These are phyloP conservation scores for Aschersonia sp. DNA, from an alignment of 2,329 filamentous ascomycete genomes.

Conservation along the genomic window DNA sequence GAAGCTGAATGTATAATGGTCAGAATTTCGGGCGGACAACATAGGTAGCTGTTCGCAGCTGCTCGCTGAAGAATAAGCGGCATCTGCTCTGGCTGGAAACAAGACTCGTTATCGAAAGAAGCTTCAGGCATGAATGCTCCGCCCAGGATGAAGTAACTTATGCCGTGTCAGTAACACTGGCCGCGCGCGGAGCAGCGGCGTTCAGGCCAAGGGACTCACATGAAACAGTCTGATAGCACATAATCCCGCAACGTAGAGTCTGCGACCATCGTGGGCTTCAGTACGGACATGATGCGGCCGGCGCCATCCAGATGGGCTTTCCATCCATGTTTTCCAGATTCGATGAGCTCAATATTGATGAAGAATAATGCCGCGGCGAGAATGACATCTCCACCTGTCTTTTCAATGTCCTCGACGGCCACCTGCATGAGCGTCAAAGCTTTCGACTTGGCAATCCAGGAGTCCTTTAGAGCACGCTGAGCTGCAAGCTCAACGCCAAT, in stretches of 20 bases:
- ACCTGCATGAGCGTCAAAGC: conserved; percentile 25
- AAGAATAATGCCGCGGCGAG: conserved; percentile 33
- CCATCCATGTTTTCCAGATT: conserved; percentile 32
- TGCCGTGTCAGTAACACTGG: not conserved
- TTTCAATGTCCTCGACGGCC: conserved; percentile 23
- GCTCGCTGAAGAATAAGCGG: conserved; percentile 22
- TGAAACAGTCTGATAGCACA: conserved; percentile 32
- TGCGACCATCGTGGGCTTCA: conserved; percentile 17
- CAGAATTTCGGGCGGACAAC: conserved; percentile 28
- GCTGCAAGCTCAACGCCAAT: conserved; percentile 9
- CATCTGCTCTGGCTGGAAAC: conserved; percentile 22
- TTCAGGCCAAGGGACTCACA: conserved; percentile 13
- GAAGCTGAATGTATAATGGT: conserved; percentile 28
- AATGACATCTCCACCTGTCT: conserved; percentile 23
- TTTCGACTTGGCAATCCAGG: conserved; percentile 29
- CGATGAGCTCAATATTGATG: conserved; percentile 34
- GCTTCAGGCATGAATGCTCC: conserved; percentile 25
- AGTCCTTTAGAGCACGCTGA: conserved; percentile 22
- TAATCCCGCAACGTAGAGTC: conserved; percentile 26
- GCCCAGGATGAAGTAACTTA: conserved; percentile 27
- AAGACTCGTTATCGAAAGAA: conserved; percentile 13
- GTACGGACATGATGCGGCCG: conserved; percentile 24
- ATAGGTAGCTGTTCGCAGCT: conserved; percentile 30
- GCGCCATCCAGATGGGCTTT: conserved; percentile 31
- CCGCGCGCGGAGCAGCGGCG: not conserved